These are phyloP conservation scores for Senna tora DNA, from an alignment of 306 rosid species.

Conservation along the genomic window DNA sequence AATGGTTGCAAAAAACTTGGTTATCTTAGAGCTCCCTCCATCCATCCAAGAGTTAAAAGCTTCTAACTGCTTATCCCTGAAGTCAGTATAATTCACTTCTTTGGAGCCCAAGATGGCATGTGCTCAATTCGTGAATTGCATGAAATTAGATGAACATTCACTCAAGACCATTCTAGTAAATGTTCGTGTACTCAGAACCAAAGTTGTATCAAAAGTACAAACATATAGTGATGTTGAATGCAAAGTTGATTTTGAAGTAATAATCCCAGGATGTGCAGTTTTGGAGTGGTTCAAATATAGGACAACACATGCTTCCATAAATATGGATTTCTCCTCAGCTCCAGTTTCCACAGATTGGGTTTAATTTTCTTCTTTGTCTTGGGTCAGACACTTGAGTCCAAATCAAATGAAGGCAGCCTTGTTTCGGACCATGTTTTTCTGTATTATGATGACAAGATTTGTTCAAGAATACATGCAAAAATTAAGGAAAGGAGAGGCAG, in stretches of 20 bases:
- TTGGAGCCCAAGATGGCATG: slow-evolving; percentile 26
- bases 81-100: too few species aligned
- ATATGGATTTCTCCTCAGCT: slow-evolving; percentile 20
- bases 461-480: not conserved
- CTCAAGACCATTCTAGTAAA: not conserved
- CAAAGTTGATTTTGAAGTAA: not conserved
- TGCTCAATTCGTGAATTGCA: slow-evolving; percentile 30
- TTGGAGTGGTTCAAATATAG: slow-evolving; percentile 31
- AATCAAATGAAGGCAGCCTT: not conserved
- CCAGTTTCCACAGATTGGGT: not conserved
- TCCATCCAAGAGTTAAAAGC: too few species aligned
- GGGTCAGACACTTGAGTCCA: too few species aligned
- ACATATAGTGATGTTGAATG: too few species aligned
- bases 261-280: slow-evolving; percentile 23
- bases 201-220: too few species aligned
- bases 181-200: slow-evolving; percentile 17
- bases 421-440: not conserved
- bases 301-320: not conserved
- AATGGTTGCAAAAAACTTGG: too few species aligned
- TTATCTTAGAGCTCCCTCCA: too few species aligned
- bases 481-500: not conserved
- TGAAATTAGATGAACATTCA: slow-evolving; percentile 24
- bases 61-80: too few species aligned
- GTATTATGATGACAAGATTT: not conserved
- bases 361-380: slow-evolving; percentile 34